Base-by-base conservation (phyloP, 805 yeast genomes). In the baker's yeast (Saccharomyces cerevisiae) region DNA sequence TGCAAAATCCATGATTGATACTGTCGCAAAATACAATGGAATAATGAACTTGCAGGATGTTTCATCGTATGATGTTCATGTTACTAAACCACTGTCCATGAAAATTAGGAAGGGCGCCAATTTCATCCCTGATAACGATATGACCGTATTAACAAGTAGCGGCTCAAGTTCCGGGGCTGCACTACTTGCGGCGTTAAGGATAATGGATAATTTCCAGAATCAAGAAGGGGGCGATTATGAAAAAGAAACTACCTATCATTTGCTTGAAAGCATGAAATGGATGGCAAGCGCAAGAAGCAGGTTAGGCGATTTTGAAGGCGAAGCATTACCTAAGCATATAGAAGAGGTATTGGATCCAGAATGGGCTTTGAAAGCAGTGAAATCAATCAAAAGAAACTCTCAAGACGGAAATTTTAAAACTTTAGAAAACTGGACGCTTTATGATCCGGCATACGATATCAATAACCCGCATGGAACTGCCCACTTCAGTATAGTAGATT, bases 201-300 rank as follows among this genome's bases (percentile, higher is more conserved):
- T 89, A 30, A 75, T 86, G 71, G 78, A 82, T 57, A 63, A 70
- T 14, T 76, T 76, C 58, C 73, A 73, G 2, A 69, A 68, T 29
- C 65, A 68, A 17, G 65, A 64, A 6, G 79, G 78, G 3, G 73
- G 72, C 14, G 87, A 83, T 58, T 75, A 77, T 63, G 65, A 66
- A 27, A 75, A 76, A 8, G 55, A 78, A 11, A 76, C 79, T 13
- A 73, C 83, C 2, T 97, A 88, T 63, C 76, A 87, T 53, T 65
- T 89, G 6, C 73, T 89, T 10, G 99, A 92, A 70, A 73, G 87
- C 2, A 89, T 92, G 96, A 92, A 92, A 70, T 92, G 97, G 96
- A 79, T 89, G 80, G 88, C 91, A 0, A 79, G 92, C 11, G 92
- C 85, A 0, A 77, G 97, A 58, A 82, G 91, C n/a, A 79, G 89